phyloP scores from a whole-genome alignment of 176 grass and related monocot species.

The Elymus sibiricus region DNA sequence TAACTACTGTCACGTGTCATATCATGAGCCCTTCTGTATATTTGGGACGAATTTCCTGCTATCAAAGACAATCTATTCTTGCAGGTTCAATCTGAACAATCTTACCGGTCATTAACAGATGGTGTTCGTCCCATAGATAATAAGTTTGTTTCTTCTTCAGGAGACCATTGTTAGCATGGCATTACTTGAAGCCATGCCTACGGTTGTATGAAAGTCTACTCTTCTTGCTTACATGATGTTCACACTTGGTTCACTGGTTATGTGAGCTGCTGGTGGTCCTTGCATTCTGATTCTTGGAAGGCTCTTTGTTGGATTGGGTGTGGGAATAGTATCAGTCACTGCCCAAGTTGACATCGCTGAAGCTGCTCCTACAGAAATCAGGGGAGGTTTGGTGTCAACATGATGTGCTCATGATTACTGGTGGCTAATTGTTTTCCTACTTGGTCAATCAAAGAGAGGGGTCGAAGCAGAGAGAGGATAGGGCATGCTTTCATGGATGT shows the following conservation, averaged over 20 bases:
- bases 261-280: conserved; percentile 70
- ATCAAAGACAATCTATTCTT: conserved; percentile 72
- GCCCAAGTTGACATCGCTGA: conserved; percentile 87
- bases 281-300: conserved; percentile 81
- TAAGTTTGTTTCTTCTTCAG: conserved; percentile 43
- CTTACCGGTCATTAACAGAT: not conserved
- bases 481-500: no score
- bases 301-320: conserved; percentile 71
- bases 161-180: conserved; percentile 99
- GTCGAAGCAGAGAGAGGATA: no score
- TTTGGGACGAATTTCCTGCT: conserved; percentile 75
- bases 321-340: conserved; percentile 79
- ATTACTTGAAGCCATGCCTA: conserved; percentile 55
- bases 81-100: conserved; percentile 52
- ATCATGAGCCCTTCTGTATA: conserved; percentile 86
- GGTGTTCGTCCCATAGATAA: not conserved
- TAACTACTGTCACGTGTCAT: conserved; percentile 62
- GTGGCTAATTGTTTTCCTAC: no score
- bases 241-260: conserved; percentile 68
- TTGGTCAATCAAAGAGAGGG: no score
- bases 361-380: conserved; percentile 80
- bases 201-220: conserved; percentile 61
- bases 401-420: no score
- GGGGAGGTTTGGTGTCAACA: conserved; percentile 71
- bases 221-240: conserved; percentile 82